Base-by-base conservation (phyloP, 805 yeast genomes). In the Candida railenensis region DNA sequence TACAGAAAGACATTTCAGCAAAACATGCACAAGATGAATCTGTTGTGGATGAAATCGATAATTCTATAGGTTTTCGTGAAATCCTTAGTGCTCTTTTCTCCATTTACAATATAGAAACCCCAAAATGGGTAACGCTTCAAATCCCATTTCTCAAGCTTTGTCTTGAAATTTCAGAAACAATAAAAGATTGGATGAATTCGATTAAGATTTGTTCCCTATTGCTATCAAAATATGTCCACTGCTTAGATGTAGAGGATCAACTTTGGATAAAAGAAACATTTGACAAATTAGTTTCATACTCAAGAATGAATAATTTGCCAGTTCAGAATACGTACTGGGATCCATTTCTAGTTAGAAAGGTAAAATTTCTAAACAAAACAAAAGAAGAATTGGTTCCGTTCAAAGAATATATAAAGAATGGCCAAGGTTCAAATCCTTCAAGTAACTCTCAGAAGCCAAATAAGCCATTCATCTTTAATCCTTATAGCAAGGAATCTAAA, bases 301-400 rank as follows among this genome's bases (percentile, higher is more conserved):
- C 63, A 30, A 63, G 30, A 47, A 59, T 49, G 56, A 67, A 48
- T 41, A 61, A 37, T 14, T 56, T 65, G 11, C 48, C 57, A 7
- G 52, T 70, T 11, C 54, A 53, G 1, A 50, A 65, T 9, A 65
- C 70, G 1, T 89, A 88, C 56, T 88, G 96, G 88, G 97, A 92
- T 61, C 82, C 84, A 0, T 76, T 73, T 46, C 46, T 92, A 7
- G 66, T 88, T 1, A 69, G 91, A 49, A 76, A 73, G 22, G 66
- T 82, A 8, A 57, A 62, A 19, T 60, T 81, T 40, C 53, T 63
- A 2, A 53, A 47, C 25, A 53, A 53, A 22, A 40, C 46, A 18
- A 52, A 52, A 15, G 75, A 67, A 18, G 74, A 78, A 2, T 65
- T 80, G 28, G 66, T 80, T 1, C 81, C 66, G n/a, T 60, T 65